Percentiles rank a stretch among this genome's conserved stretches.
Conservation (phyloP, 2,329 filamentous ascomycete species). For the Byssochlamys sp. region DNA sequence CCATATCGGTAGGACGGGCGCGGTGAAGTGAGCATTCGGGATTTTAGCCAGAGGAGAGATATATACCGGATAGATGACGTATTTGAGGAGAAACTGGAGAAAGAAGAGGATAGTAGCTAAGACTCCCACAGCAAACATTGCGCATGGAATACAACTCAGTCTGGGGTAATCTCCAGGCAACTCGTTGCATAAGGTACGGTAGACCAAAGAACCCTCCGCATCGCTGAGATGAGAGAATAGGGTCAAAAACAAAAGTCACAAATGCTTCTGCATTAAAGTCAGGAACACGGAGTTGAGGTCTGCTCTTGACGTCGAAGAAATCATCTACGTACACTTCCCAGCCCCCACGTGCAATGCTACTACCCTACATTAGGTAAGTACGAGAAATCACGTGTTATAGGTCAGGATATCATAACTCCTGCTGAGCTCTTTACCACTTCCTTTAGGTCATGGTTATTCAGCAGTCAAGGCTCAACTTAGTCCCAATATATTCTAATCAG, state of each 20-base stretch:
- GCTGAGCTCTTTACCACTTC: too few species aligned
- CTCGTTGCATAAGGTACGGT: neutral
- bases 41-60: conserved; percentile 52
- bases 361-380: too few species aligned
- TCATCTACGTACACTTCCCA: neutral
- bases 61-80: conserved; percentile 23
- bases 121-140: neutral
- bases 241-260: neutral
- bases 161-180: neutral
- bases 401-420: too few species aligned
- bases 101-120: neutral
- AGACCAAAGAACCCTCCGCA: neutral
- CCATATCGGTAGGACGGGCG: conserved; percentile 52
- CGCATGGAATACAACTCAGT: neutral
- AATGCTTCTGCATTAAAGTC: too few species aligned
- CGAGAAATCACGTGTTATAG: too few species aligned
- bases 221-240: neutral
- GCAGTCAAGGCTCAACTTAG: too few species aligned
- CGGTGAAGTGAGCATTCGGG: conserved; percentile 55
- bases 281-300: neutral
- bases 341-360: neutral
- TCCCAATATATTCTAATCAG: too few species aligned
- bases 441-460: too few species aligned
- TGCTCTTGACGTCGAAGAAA: neutral
- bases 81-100: conserved; percentile 13